Base-by-base conservation (phyloP, 1,284 basidiomycete species). In the Somion occarium region DNA sequence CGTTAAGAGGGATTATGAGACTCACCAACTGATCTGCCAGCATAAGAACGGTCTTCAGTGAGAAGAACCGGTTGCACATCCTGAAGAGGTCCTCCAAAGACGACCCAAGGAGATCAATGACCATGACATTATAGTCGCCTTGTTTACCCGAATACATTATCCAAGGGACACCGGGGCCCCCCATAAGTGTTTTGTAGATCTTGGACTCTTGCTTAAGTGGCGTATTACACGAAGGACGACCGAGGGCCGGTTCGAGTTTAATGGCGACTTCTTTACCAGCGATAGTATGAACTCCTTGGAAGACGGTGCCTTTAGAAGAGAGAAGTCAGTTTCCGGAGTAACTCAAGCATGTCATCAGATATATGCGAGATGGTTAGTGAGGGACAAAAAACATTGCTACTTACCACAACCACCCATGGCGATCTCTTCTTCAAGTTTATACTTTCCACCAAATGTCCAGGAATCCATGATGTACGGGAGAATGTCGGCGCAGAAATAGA, bases 191-290 rank as follows among this genome's bases (percentile, higher is more conserved):
- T 77, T 93, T 91, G 80, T 93, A 92, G 37, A 93, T 89, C 69
- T 90, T 90, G 43, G 82, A 89, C 67, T 98, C 94, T 64, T 96
- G 93, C 70, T 92, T 90, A 61, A 97, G 82, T 50, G 93, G 94
- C 26, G 81, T 83, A 65, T 82, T 84, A 23, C 3, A 24, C 4
- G 42, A 43, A 23, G 42, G 42, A 70, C 83, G 85, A 52, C 88
- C 79, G 61, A 88, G 78, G 64, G 89, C 88, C 12, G 92, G 91
- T 70, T 98, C 94, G 52, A 98, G 81, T 74, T 98, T 98, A 76
- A 98, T 97, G 56, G 93, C 94, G 39, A 98, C 94, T 69, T 95
- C 93, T 65, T 98, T 95, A 59, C 93, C 94, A 5, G 93, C 93
- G 61, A 97, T 82, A 62, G 93, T 94, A 75, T 98, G 95, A 48